Conservation (phyloP, 2,329 filamentous ascomycete species). For the Pseudogymnoascus destructans region DNA sequence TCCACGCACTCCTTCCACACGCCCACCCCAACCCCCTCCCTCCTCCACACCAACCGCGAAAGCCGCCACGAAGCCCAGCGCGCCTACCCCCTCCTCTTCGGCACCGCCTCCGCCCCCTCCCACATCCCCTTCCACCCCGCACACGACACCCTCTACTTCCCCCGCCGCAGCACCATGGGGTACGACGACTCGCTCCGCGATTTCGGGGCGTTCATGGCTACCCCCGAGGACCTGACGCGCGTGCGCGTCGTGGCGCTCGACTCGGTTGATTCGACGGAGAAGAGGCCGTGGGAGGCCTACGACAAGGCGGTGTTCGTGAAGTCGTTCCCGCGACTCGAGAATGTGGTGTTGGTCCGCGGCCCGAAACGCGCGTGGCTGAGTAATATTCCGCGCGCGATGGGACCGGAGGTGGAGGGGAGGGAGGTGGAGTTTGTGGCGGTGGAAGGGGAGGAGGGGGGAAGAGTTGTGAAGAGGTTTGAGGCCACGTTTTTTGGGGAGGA, state of each 20-base stretch:
- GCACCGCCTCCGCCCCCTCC: slow-evolving; percentile 23
- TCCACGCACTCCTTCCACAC: slow-evolving; percentile 28
- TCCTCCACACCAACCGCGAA: slow-evolving; percentile 32
- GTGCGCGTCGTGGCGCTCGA: slow-evolving; percentile 34
- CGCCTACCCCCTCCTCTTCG: slow-evolving; percentile 26
- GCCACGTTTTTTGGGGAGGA: slow-evolving; percentile 21
- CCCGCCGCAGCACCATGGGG: slow-evolving; percentile 26
- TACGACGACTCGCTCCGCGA: slow-evolving; percentile 29
- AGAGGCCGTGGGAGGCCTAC: slow-evolving; percentile 38
- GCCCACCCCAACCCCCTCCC: slow-evolving; percentile 28
- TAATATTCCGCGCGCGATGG: slow-evolving; percentile 10
- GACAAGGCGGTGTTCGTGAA: slow-evolving; percentile 36
- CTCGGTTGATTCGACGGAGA: slow-evolving; percentile 32
- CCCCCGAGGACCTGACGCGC: slow-evolving; percentile 24
- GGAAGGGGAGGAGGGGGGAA: slow-evolving; percentile 16
- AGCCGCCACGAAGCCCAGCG: slow-evolving; percentile 31
- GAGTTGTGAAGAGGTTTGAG: slow-evolving; percentile 22
- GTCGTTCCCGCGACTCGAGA: slow-evolving; percentile 27
- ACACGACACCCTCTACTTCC: slow-evolving; percentile 22
- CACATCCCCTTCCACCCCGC: slow-evolving; percentile 23
- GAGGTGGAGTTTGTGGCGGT: slow-evolving; percentile 17
- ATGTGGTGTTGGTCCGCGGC: slow-evolving; percentile 18
- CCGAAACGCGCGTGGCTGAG: slow-evolving; percentile 16
- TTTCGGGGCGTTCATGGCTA: slow-evolving; percentile 28
- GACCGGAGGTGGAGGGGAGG: slow-evolving; percentile 1